Conservation (phyloP, 31 red algal species). For the Odonthalia washingtoniensis region DNA sequence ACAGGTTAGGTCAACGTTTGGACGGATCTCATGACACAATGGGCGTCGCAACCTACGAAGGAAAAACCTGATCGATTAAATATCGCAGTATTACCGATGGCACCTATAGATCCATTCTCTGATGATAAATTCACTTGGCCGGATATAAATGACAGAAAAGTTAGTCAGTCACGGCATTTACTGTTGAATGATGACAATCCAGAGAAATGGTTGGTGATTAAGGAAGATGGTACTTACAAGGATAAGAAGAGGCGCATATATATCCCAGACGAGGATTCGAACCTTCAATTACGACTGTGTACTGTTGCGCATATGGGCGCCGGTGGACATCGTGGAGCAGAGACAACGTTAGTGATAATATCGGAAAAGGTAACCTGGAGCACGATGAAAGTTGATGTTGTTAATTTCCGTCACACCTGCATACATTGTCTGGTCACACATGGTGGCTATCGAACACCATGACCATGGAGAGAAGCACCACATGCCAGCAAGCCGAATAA, state of each 20-base stretch:
- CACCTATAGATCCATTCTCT: no score
- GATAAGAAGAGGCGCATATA: slow-evolving; percentile 21
- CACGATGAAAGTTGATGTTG: background rate
- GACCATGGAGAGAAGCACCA: no score
- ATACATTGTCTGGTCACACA: slow-evolving; percentile 24
- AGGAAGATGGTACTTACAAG: background rate
- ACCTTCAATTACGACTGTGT: slow-evolving; percentile 28
- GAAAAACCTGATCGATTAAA: no score
- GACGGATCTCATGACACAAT: no score
- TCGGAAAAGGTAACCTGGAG: slow-evolving; percentile 13
- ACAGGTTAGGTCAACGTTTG: slow-evolving; percentile 12
- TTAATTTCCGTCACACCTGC: background rate
- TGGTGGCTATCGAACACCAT: no score
- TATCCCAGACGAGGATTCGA: background rate
- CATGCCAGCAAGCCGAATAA: no score
- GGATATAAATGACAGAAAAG: slow-evolving; percentile 7
- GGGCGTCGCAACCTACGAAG: no score
- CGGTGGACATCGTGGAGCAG: slow-evolving; percentile 12
- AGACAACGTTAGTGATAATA: slow-evolving; percentile 7
- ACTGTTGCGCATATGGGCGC: slow-evolving; percentile 15
- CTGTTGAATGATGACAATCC: background rate
- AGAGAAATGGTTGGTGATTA: background rate
- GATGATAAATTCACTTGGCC: no score
- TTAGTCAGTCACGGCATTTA: background rate
- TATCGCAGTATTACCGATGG: no score